Evolutionary conservation across 768 basidiomycete species (phyloP).

Genomic region (Mycena galericulata): DNA sequence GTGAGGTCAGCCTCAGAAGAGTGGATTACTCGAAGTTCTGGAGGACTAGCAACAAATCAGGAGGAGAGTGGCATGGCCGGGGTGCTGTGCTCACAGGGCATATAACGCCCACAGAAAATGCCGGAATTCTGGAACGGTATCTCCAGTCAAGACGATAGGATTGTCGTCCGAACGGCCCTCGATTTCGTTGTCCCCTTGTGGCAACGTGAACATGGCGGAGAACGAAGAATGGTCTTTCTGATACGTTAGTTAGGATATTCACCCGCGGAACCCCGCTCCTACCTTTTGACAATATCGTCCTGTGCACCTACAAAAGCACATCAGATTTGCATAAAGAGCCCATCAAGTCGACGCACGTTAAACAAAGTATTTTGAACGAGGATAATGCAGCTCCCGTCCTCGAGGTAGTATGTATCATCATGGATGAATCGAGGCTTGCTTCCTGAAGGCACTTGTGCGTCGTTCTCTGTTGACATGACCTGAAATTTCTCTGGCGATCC

Average conservation of each 20-base stretch:
- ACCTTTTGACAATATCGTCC: slow-evolving; percentile 67
- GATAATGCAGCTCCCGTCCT: slow-evolving; percentile 77
- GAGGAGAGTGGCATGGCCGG: slow-evolving; percentile 50
- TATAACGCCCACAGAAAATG: slow-evolving; percentile 85
- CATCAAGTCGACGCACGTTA: slow-evolving; percentile 59
- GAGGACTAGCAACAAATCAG: slow-evolving; percentile 67
- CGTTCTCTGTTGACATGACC: slow-evolving; percentile 17
- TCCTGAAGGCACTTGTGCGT: slow-evolving; percentile 7
- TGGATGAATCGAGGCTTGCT: slow-evolving; percentile 39
- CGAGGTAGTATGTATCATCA: slow-evolving; percentile 72
- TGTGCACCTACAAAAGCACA: slow-evolving; percentile 62
- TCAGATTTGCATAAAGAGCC: slow-evolving; percentile 17
- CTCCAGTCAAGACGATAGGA: slow-evolving; percentile 73
- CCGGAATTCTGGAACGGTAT: slow-evolving; percentile 73
- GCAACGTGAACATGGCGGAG: slow-evolving; percentile 73
- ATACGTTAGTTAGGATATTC: slow-evolving; percentile 1
- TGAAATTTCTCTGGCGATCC: slow-evolving; percentile 29
- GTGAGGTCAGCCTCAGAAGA: slow-evolving; percentile 63
- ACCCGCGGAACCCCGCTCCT: no score
- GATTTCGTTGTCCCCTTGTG: slow-evolving; percentile 60
- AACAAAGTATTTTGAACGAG: slow-evolving; percentile 74
- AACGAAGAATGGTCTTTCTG: slow-evolving; percentile 67
- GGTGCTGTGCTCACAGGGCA: slow-evolving; percentile 66
- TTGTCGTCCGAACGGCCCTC: slow-evolving; percentile 76
- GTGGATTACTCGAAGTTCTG: slow-evolving; percentile 64